These are phyloP conservation scores for Lomentospora prolificans DNA, from an alignment of 2,329 filamentous ascomycete genomes.

Conservation along the genomic window DNA sequence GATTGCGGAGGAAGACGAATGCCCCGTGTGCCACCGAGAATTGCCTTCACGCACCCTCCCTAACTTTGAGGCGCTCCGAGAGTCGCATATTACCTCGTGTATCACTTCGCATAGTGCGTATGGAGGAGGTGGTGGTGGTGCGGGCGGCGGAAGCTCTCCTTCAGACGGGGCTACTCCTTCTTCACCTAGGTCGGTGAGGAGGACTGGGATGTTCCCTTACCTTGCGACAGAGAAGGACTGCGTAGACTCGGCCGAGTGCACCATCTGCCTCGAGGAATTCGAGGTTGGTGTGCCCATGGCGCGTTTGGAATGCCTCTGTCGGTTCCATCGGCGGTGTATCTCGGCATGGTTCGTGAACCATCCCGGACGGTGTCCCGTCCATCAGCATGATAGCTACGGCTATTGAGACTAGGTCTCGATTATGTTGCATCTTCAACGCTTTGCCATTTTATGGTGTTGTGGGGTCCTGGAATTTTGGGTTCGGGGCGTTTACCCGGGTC, in stretches of 20 bases:
- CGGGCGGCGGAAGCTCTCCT: constrained; percentile 11
- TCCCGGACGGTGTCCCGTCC: constrained; percentile 54
- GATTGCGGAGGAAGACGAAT: constrained; percentile 65
- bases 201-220: constrained; percentile 55
- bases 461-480: neutral
- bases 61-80: constrained; percentile 44
- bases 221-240: constrained; percentile 58
- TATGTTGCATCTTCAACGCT: neutral
- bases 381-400: constrained; percentile 53
- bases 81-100: constrained; percentile 49
- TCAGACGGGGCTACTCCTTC: constrained; percentile 12
- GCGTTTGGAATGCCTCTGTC: constrained; percentile 56
- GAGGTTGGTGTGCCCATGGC: constrained; percentile 53
- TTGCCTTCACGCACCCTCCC: constrained; percentile 48
- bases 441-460: neutral
- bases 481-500: neutral
- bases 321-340: constrained; percentile 54
- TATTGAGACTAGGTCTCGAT: constrained; percentile 23
- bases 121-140: constrained; percentile 22
- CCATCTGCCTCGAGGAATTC: constrained; percentile 59
- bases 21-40: constrained; percentile 65
- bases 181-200: constrained; percentile 26
- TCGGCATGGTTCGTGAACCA: constrained; percentile 52
- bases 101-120: constrained; percentile 46
- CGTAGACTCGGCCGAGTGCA: constrained; percentile 57